Evolutionary conservation across 1,139 yeast species (phyloP).

Genomic region (Wickerhamomyces sp.): DNA sequence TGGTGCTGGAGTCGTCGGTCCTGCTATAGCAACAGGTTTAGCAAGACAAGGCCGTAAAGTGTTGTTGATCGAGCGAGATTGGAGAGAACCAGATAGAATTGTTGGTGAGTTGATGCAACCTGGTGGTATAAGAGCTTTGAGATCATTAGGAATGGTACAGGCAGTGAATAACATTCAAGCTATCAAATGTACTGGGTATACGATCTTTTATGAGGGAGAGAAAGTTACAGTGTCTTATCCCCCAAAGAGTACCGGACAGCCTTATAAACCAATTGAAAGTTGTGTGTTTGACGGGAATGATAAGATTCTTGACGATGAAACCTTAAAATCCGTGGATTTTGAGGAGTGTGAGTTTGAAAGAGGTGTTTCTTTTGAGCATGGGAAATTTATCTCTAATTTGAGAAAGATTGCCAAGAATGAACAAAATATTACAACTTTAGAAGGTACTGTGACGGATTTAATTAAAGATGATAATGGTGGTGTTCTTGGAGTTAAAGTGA

Average conservation of each 20-base stretch:
- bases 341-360: slow-evolving; percentile 58
- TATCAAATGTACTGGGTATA: slow-evolving; percentile 71
- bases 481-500: slow-evolving; percentile 63
- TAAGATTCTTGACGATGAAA: slow-evolving; percentile 42
- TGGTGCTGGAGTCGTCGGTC: slow-evolving; percentile 97
- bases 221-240: slow-evolving; percentile 68
- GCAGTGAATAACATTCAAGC: slow-evolving; percentile 84
- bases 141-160: slow-evolving; percentile 73
- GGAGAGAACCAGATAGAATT: slow-evolving; percentile 89
- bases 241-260: slow-evolving; percentile 45
- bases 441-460: slow-evolving; percentile 73
- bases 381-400: slow-evolving; percentile 74
- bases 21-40: slow-evolving; percentile 82
- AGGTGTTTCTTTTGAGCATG: slow-evolving; percentile 91
- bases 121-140: slow-evolving; percentile 79
- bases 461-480: slow-evolving; percentile 47
- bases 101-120: slow-evolving; percentile 98
- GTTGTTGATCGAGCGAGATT: slow-evolving; percentile 76
- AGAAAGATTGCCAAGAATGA: slow-evolving; percentile 67
- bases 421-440: slow-evolving; percentile 66
- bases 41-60: slow-evolving; percentile 82
- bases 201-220: slow-evolving; percentile 60
- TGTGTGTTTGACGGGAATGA: slow-evolving; percentile 54
- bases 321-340: slow-evolving; percentile 46
- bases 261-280: slow-evolving; percentile 44